Conservation (phyloP, 192 early-diverging fungal genomes). For the Phycomyces blakesleeanus region DNA sequence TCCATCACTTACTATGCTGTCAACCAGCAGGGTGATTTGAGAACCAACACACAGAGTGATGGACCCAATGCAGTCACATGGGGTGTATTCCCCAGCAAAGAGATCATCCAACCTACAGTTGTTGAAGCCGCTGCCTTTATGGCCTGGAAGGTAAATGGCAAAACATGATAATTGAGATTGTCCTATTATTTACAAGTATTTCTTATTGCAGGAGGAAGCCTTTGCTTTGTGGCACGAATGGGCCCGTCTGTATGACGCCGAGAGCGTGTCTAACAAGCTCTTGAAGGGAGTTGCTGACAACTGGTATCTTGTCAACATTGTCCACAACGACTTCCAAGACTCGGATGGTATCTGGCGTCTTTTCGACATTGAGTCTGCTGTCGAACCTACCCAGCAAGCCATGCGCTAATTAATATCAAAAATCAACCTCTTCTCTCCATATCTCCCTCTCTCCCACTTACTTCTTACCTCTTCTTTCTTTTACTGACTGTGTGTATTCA, state of each 20-base stretch:
- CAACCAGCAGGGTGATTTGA: slow-evolving; percentile 82
- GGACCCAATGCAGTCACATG: slow-evolving; percentile 95
- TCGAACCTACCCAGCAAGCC: too few relatives aligned
- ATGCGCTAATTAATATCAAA: too few relatives aligned
- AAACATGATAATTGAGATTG: too few relatives aligned
- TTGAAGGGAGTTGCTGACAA: slow-evolving; percentile 61
- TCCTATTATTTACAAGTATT: too few relatives aligned
- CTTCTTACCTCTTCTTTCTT: too few relatives aligned
- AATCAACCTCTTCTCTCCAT: too few relatives aligned
- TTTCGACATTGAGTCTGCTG: slow-evolving; percentile 47
- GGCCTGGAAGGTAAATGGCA: too few relatives aligned
- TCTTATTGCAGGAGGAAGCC: slow-evolving; percentile 94
- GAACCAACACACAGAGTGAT: slow-evolving; percentile 83
- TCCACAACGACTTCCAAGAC: slow-evolving; percentile 90
- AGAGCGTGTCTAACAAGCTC: slow-evolving; percentile 46
- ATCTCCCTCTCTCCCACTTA: too few relatives aligned
- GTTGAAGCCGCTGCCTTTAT: slow-evolving; percentile 90
- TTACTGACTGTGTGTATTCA: too few relatives aligned
- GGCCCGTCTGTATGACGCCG: slow-evolving; percentile 66
- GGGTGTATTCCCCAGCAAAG: slow-evolving; percentile 97
- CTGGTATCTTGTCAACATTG: slow-evolving; percentile 92
- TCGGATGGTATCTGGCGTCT: slow-evolving; percentile 66
- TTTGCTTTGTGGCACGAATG: slow-evolving; percentile 92
- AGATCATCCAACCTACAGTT: slow-evolving; percentile 93
- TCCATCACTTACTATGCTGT: slow-evolving; percentile 90